phyloP scores from a whole-genome alignment of 2,329 filamentous ascomycete species.

The Fusarium circinatum region DNA sequence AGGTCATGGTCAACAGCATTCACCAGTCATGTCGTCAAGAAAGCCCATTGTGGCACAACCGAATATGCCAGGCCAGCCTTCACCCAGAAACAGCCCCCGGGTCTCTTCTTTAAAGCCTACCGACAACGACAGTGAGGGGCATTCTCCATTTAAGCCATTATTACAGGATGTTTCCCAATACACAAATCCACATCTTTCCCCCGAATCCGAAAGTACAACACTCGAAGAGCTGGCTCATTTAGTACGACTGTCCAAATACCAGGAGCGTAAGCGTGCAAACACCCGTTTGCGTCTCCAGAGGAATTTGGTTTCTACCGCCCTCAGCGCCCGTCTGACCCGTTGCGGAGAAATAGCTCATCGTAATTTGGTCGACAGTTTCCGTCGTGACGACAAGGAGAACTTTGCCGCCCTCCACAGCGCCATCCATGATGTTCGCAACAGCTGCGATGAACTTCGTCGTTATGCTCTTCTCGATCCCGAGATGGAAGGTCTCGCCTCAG shows the following conservation, averaged over 20 bases:
- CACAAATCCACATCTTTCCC: conserved; percentile 68
- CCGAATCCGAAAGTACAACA: conserved; percentile 73
- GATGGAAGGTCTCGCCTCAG: conserved; percentile 66
- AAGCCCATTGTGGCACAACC: conserved; percentile 63
- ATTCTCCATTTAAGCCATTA: conserved; percentile 61
- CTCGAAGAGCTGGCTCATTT: conserved; percentile 82
- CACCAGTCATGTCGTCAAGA: conserved; percentile 52
- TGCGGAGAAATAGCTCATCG: conserved; percentile 80
- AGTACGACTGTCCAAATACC: conserved; percentile 80
- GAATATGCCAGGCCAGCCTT: conserved; percentile 45
- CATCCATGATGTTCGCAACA: conserved; percentile 81
- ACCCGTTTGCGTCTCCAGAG: conserved; percentile 78
- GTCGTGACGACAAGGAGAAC: conserved; percentile 79
- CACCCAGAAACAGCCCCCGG: conserved; percentile 43
- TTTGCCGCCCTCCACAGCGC: conserved; percentile 81
- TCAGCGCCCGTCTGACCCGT: conserved; percentile 78
- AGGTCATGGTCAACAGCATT: conserved; percentile 51
- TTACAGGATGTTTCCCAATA: conserved; percentile 74
- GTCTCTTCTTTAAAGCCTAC: conserved; percentile 44
- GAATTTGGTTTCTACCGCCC: conserved; percentile 77
- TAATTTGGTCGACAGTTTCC: conserved; percentile 81
- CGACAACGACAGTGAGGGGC: conserved; percentile 53
- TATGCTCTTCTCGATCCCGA: conserved; percentile 79
- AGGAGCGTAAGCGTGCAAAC: conserved; percentile 81
- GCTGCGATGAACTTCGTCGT: conserved; percentile 76